phyloP scores from a whole-genome alignment of 2,329 filamentous ascomycete genomes.

The Ophiostoma australiae region DNA sequence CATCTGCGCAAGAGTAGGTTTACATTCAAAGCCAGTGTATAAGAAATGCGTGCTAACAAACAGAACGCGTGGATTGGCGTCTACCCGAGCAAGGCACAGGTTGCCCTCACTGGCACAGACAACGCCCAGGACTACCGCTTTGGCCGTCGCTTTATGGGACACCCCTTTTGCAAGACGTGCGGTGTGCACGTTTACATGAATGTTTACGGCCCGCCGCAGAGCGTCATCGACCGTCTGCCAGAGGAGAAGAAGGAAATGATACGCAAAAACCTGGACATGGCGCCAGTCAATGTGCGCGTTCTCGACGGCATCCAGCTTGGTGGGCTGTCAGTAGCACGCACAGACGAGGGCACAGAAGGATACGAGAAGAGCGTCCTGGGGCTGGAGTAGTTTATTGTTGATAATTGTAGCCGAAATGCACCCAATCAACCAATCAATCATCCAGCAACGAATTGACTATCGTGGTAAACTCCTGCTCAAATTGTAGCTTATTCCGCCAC shows the following conservation, averaged over 20 bases:
- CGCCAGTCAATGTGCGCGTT: conserved; percentile 24
- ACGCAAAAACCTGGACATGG: conserved; percentile 22
- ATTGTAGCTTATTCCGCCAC: conserved; percentile 41
- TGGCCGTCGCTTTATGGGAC: conserved; percentile 24
- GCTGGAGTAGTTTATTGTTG: neutral
- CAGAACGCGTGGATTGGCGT: conserved; percentile 25
- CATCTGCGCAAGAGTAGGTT: conserved; percentile 23
- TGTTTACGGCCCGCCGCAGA: conserved; percentile 24
- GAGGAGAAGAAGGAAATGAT: conserved; percentile 21
- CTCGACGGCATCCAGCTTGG: conserved; percentile 18
- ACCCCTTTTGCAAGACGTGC: conserved; percentile 26
- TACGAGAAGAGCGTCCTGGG: conserved; percentile 18
- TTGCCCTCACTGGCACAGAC: conserved; percentile 19
- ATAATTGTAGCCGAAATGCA: neutral
- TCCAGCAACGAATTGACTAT: conserved; percentile 14
- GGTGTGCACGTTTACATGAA: conserved; percentile 26
- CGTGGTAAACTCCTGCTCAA: conserved; percentile 36
- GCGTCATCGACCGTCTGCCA: conserved; percentile 18
- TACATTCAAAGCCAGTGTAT: too few relatives aligned
- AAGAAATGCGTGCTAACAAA: neutral
- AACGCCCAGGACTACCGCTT: conserved; percentile 24
- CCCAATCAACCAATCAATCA: neutral
- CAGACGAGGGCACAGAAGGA: conserved; percentile 22
- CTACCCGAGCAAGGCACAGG: conserved; percentile 20
- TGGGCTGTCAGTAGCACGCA: conserved; percentile 6